phyloP scores from a whole-genome alignment of 139 green algal genomes.

The Desmodesmus armatus region DNA sequence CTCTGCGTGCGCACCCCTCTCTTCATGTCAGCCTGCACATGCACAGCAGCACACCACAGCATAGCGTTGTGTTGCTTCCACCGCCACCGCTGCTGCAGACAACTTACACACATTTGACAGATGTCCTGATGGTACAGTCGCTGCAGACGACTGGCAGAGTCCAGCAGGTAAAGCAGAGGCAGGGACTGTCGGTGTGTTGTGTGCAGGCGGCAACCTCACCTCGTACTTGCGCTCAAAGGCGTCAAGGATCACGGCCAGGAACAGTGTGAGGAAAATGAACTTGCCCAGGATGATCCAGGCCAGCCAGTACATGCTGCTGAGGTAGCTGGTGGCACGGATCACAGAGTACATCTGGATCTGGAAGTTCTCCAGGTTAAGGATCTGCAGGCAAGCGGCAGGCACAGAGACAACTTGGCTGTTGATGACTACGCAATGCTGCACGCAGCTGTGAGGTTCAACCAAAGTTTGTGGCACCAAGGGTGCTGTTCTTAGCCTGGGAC shows the following conservation, averaged over 20 bases:
- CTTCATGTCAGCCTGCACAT: slow-evolving; percentile 29
- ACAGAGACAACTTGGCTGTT: not conserved
- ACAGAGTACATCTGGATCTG: slow-evolving; percentile 67
- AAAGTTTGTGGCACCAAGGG: too few relatives aligned
- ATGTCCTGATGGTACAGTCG: not conserved
- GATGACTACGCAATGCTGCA: too few relatives aligned
- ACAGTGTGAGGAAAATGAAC: slow-evolving; percentile 78
- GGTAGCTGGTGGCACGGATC: slow-evolving; percentile 62
- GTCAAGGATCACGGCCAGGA: slow-evolving; percentile 84
- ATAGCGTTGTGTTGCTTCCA: not conserved
- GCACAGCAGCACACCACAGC: not conserved
- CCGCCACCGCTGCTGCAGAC: not conserved
- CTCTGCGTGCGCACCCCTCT: slow-evolving; percentile 22
- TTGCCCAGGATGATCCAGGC: slow-evolving; percentile 83
- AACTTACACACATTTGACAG: not conserved
- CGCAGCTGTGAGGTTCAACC: too few relatives aligned
- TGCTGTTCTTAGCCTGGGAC: too few relatives aligned
- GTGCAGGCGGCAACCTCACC: too few relatives aligned
- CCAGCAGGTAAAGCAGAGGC: too few relatives aligned
- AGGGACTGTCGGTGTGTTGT: too few relatives aligned
- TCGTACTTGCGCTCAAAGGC: slow-evolving; percentile 82
- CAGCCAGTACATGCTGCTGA: slow-evolving; percentile 72
- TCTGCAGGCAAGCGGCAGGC: slow-evolving; percentile 53
- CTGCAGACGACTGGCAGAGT: not conserved
- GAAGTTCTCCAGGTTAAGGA: slow-evolving; percentile 82